Conservation (phyloP, 1,284 basidiomycete species). For the Naganishia cerealis region DNA sequence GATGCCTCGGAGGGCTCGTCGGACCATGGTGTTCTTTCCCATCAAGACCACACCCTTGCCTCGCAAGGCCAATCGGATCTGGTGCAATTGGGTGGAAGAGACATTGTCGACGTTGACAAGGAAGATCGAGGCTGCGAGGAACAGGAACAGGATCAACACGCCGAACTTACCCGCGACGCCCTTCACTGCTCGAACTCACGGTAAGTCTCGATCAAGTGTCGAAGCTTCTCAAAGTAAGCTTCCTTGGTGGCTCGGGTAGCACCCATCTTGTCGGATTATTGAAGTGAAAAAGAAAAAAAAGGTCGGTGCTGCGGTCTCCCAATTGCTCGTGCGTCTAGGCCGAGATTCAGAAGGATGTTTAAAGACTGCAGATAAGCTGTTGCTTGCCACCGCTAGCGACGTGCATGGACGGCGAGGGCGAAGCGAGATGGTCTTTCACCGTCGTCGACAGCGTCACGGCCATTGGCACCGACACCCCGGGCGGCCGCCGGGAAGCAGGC, state of each 20-base stretch:
- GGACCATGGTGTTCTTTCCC: constrained; percentile 99
- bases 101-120: constrained; percentile 99
- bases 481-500: constrained; percentile 11
- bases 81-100: constrained; percentile 97
- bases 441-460: background rate
- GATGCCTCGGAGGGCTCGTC: constrained; percentile 90
- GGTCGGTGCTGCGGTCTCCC: constrained; percentile 46
- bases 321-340: constrained; percentile 48
- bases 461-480: background rate
- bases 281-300: constrained; percentile 36
- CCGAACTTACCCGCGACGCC: background rate
- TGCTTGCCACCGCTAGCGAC: constrained; percentile 28
- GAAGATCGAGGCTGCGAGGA: constrained; percentile 84
- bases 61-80: constrained; percentile 94
- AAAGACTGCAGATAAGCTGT: constrained; percentile 47
- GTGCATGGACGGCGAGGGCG: background rate
- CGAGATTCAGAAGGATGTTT: constrained; percentile 53
- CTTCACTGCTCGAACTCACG: constrained; percentile 60
- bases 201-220: constrained; percentile 86
- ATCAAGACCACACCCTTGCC: constrained; percentile 96
- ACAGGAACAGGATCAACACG: background rate
- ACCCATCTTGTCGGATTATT: constrained; percentile 70
- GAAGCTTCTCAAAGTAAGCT: constrained; percentile 90
- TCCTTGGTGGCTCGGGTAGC: constrained; percentile 86
- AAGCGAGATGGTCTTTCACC: constrained; percentile 5